Evolutionary conservation across 2,329 filamentous ascomycete species (phyloP).

Genomic region (Nigrograna mackinnonii): DNA sequence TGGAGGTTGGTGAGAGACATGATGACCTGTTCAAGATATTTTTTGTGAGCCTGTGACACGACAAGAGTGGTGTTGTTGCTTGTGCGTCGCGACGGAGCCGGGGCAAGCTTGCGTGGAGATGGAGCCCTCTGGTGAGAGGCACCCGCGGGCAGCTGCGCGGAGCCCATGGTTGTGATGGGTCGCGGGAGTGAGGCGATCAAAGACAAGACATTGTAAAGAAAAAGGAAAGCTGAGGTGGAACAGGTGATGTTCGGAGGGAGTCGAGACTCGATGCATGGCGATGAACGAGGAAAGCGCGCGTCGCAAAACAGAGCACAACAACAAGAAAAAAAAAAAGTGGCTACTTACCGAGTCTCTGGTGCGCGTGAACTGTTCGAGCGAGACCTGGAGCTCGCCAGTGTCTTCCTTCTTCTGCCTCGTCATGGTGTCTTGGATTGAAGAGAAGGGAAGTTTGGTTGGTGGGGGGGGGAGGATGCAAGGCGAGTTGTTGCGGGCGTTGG

Average conservation of each 20-base stretch:
- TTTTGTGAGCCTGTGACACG: background rate
- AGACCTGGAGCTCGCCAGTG: conserved; percentile 49
- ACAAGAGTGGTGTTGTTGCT: conserved; percentile 1
- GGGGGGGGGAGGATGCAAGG: conserved; percentile 9
- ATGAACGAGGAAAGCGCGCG: conserved; percentile 4
- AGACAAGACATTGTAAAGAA: conserved; percentile 3
- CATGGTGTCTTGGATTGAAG: conserved; percentile 18
- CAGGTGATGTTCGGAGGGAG: background rate
- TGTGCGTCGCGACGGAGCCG: conserved; percentile 2
- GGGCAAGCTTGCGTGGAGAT: no score
- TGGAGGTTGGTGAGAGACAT: conserved; percentile 79
- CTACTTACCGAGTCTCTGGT: conserved; percentile 79
- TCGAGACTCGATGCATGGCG: background rate
- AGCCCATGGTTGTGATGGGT: conserved; percentile 13
- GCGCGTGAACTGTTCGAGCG: conserved; percentile 76
- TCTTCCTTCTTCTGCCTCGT: conserved; percentile 35
- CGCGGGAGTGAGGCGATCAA: conserved; percentile 25
- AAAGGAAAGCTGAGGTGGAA: conserved; percentile 2
- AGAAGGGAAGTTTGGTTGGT: background rate
- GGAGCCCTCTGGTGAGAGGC: no score
- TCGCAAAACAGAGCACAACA: conserved; percentile 19
- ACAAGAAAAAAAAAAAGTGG: conserved; percentile 9
- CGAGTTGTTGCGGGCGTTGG: conserved; percentile 4
- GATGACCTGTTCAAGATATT: conserved; percentile 63
- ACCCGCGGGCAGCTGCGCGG: conserved; percentile 2